These are phyloP conservation scores for Leishmania gerbilli DNA, from an alignment of 208 protist species.

Conservation along the genomic window DNA sequence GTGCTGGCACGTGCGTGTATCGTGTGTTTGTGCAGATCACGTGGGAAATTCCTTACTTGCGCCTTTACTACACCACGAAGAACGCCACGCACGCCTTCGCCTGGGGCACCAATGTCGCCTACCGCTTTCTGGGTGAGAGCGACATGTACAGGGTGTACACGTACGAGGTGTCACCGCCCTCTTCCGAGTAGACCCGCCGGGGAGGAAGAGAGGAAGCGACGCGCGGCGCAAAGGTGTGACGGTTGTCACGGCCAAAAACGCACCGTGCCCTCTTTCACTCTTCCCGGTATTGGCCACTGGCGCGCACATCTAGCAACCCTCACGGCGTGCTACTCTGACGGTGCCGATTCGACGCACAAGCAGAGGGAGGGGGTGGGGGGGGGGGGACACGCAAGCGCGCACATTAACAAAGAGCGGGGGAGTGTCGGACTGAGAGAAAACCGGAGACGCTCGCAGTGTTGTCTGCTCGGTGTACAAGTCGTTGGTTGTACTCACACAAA, in stretches of 20 bases:
- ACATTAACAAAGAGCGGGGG: neutral
- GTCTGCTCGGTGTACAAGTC: neutral
- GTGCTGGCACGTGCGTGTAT: conserved; percentile 11
- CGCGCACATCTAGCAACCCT: neutral
- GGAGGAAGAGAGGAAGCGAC: neutral
- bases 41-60: conserved; percentile 80
- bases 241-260: neutral
- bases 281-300: neutral
- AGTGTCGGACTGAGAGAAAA: neutral
- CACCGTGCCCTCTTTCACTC: neutral
- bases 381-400: neutral
- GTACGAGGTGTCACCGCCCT: conserved; percentile 44
- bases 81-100: conserved; percentile 43
- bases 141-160: conserved; percentile 83
- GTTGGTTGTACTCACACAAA: neutral
- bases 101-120: conserved; percentile 56
- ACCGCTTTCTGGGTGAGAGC: conserved; percentile 66
- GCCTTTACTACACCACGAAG: conserved; percentile 66
- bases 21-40: conserved; percentile 81
- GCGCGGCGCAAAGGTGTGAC: neutral
- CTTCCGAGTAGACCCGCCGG: neutral
- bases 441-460: neutral
- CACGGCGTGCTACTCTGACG: too few relatives aligned
- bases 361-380: neutral
- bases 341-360: neutral